Evolutionary conservation across 108 stramenopile species (phyloP), one percentile per base, ranked within the genome.

Genomic region (Cyclotella choctawhatcheeana): DNA sequence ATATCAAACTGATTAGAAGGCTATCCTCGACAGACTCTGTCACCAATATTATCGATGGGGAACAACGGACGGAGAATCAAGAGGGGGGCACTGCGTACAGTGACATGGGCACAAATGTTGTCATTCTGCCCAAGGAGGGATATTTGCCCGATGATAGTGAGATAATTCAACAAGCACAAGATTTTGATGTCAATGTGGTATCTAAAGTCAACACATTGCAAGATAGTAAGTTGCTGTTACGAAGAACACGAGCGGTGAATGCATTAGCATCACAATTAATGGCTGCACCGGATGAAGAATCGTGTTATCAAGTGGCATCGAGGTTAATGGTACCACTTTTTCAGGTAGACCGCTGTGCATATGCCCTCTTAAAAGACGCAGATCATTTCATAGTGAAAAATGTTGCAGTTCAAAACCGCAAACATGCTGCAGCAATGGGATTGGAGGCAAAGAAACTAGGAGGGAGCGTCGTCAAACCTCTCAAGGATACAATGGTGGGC

Each of bases 241-340:
- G 65, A 43, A 47, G 77, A 61, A 73, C 72, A 12, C 29, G 77
- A 44, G 59, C 77, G 0, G 72, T 79, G 14, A 45, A 55, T 12
- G 34, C 53, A 22, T 47, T 79, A 12, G 37, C 71, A 47, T 51
- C 58, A 0, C 77, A 66, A 44, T 40, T 79, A 17, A 73, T 73
- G 71, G 72, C 64, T 5, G 71, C 77, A 26, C 77, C 77, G 0
- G 77, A 79, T 30, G 77, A 76, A 62, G 51, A 60, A 20, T 7
- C 74, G 26, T 76, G 74, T 52, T 79, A 67, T 44, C 65, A 79
- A 25, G 29, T 72, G 1, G 64, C 58, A 10, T 59, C 71, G 20
- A 22, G 64, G 13, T 37, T 78, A 30, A 47, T 78, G 0, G 77
- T 78, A 37, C 77, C 77, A 5, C 71, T 78, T 18, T 78, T 78